phyloP scores from a whole-genome alignment of 2,329 filamentous ascomycete genomes.

The Stenocarpella maydis region DNA sequence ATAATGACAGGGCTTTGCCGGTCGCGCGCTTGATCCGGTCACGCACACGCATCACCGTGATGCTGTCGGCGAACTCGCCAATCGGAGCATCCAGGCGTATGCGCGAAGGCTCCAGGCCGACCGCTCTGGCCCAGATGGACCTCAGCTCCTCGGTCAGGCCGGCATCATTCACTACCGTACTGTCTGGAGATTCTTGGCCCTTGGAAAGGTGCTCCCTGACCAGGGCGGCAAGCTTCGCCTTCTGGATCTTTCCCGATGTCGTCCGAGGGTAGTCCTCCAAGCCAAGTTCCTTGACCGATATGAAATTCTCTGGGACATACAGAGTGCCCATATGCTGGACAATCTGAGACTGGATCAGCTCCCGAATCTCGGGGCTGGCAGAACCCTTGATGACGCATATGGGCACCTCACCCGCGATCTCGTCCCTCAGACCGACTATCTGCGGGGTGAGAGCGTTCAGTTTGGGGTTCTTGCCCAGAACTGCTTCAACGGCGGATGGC shows the following conservation, averaged over 20 bases:
- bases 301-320: conserved; percentile 27
- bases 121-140: conserved; percentile 28
- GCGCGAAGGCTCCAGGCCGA: conserved; percentile 25
- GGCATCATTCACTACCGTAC: background rate
- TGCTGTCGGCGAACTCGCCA: conserved; percentile 28
- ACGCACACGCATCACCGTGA: conserved; percentile 26
- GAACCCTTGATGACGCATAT: conserved; percentile 23
- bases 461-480: conserved; percentile 8
- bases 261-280: conserved; percentile 27
- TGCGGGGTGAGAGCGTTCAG: conserved; percentile 11
- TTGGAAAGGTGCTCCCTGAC: conserved; percentile 13
- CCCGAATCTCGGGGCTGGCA: background rate
- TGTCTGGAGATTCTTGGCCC: background rate
- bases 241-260: conserved; percentile 26
- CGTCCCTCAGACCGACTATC: conserved; percentile 17
- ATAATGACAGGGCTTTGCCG: conserved; percentile 10
- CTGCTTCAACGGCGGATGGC: conserved; percentile 4
- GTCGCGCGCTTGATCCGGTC: conserved; percentile 26
- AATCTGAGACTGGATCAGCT: conserved; percentile 20
- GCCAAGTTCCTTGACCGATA: conserved; percentile 6
- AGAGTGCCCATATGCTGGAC: conserved; percentile 26
- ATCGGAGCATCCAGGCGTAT: conserved; percentile 19
- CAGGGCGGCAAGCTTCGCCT: conserved; percentile 2
- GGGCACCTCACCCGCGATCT: conserved; percentile 26
- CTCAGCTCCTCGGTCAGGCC: conserved; percentile 14